Evolutionary conservation across 1,284 basidiomycete genomes (phyloP), one percentile per base, ranked within the genome.

Genomic region (Kwoniella shivajii): DNA sequence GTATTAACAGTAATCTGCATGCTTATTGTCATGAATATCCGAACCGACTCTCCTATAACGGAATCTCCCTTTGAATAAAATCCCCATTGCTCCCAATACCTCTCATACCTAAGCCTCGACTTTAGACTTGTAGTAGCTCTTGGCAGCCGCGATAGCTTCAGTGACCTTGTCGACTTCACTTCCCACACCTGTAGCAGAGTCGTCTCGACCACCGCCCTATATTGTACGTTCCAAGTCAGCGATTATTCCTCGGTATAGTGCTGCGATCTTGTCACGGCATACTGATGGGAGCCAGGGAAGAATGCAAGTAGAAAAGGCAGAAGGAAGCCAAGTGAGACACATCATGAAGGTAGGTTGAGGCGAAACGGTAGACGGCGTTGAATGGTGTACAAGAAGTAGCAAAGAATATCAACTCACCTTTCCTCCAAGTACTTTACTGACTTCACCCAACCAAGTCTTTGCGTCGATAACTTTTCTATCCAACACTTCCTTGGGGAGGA

Each of bases 131-230:
- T 74, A 78, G 20, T 71, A 64, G 48, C 65, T 67, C 60, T 61
- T 65, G 9, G 75, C 90, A 41, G 81, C 80, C 44, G 72, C 76
- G 31, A 94, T 71, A 1, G 90, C 93, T 60, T 90, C 89, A 20
- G 83, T 78, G 2, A 92, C 78, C 76, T 85, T 88, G 39, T 78
- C 77, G 2, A 82, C 74, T 63, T 91, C 83, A 10, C 81, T 78
- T 42, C 93, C 93, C 18, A 93, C 86, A 44, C 93, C 93, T 69
- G 93, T 91, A 2, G 88, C 88, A 54, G 85, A 83, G 46, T 96
- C 93, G 58, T 90, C 89, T 79, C 92, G 95, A 20, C 93, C 93
- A 57, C 93, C 93, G 57, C 90, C 90, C 89, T 92, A 66, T 11
- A 57, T 52, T 38, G n/a, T 27, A 10, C 16, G n/a, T 29, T 13